Conservation (phyloP, 176 grass and related monocot species). For the Phyllostachys edulis region DNA sequence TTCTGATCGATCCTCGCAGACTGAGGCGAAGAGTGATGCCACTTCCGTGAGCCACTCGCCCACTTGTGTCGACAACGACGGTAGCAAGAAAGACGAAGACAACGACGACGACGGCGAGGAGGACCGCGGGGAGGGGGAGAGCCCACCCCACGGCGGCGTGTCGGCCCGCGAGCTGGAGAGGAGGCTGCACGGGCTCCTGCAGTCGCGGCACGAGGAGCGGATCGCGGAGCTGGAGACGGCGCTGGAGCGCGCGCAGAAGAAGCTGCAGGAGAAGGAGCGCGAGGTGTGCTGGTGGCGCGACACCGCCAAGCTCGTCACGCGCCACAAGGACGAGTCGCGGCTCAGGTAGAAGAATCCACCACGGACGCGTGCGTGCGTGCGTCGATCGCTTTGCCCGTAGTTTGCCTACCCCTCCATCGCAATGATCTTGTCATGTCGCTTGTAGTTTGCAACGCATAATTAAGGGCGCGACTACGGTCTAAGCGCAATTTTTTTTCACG, state of each 20-base stretch:
- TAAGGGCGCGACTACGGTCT: no score
- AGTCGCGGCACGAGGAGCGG: slow-evolving; percentile 64
- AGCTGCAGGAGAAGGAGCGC: slow-evolving; percentile 65
- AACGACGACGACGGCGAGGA: neutral
- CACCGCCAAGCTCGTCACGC: slow-evolving; percentile 71
- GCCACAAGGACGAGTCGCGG: slow-evolving; percentile 59
- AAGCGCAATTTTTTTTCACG: no score
- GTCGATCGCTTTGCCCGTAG: neutral
- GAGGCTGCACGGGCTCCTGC: slow-evolving; percentile 73
- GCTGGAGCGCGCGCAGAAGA: slow-evolving; percentile 54
- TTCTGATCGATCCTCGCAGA: slow-evolving; percentile 14
- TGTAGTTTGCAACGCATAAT: neutral
- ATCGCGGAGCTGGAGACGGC: slow-evolving; percentile 80
- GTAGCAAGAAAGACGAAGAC: slow-evolving; percentile 4
- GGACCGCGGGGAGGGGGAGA: neutral
- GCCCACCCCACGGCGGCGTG: slow-evolving; percentile 49
- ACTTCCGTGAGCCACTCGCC: slow-evolving; percentile 22
- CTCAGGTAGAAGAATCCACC: slow-evolving; percentile 31
- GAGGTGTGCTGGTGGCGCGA: slow-evolving; percentile 89
- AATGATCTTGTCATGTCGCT: neutral
- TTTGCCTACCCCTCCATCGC: no score
- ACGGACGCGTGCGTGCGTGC: neutral
- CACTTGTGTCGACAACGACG: slow-evolving; percentile 8
- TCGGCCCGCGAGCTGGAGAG: slow-evolving; percentile 64
- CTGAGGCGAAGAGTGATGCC: slow-evolving; percentile 7